Evolutionary conservation across 306 rosid genomes (phyloP).

Genomic region (Cucurbita argyrosperma): DNA sequence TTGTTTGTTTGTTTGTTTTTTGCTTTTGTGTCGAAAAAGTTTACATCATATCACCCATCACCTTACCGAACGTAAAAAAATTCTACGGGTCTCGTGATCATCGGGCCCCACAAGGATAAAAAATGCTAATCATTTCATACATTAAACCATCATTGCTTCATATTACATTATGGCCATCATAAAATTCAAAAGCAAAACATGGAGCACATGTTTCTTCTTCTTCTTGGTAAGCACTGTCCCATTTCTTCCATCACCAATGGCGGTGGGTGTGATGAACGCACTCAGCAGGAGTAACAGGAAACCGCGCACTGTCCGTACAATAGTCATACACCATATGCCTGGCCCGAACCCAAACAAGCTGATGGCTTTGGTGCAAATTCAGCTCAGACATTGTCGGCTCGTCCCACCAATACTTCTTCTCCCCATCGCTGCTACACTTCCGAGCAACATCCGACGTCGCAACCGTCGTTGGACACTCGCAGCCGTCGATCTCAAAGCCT

Average conservation of each 20-base stretch:
- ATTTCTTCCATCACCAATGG: background rate
- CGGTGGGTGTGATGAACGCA: conserved; percentile 46
- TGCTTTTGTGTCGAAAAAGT: too few species aligned
- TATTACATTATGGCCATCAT: background rate
- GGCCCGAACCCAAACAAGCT: conserved; percentile 77
- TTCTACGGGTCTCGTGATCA: background rate
- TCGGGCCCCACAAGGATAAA: background rate
- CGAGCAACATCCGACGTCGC: conserved; percentile 26
- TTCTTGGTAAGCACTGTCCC: background rate
- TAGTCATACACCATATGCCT: conserved; percentile 89
- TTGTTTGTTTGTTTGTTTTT: background rate
- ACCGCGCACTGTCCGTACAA: conserved; percentile 60
- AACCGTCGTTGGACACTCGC: conserved; percentile 31
- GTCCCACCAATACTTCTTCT: conserved; percentile 86
- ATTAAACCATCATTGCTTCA: too few species aligned
- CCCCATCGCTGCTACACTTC: conserved; percentile 54
- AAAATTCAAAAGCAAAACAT: background rate
- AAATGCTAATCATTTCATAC: too few species aligned
- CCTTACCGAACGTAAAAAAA: background rate
- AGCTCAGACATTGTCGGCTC: conserved; percentile 55
- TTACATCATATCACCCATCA: background rate
- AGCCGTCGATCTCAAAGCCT: conserved; percentile 55
- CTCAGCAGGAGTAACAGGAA: conserved; percentile 51
- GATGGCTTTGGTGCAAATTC: conserved; percentile 76
- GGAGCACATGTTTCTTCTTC: background rate